A percentile compares a stretch with the other conserved stretches of the same genome.
These are phyloP conservation scores for Blastobotrys apis DNA, from an alignment of 1,139 yeast genomes.

Conservation along the genomic window DNA sequence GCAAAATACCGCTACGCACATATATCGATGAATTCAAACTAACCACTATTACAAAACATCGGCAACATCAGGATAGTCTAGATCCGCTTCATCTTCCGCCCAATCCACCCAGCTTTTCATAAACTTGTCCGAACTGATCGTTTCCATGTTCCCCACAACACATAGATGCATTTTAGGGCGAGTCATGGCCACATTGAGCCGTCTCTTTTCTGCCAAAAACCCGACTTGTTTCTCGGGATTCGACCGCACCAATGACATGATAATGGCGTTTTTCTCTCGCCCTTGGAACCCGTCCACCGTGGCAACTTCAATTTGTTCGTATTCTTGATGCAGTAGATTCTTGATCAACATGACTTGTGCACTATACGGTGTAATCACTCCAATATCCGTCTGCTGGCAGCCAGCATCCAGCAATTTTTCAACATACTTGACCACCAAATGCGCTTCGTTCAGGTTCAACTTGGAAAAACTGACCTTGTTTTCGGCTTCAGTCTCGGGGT, in stretches of 20 bases:
- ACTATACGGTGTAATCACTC: slow-evolving; percentile 82
- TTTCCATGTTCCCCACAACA: slow-evolving; percentile 80
- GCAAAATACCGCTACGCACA: slow-evolving; percentile 25
- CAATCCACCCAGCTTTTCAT: slow-evolving; percentile 65
- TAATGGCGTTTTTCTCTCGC: slow-evolving; percentile 79
- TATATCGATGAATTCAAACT: too few relatives aligned
- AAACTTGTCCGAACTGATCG: slow-evolving; percentile 46
- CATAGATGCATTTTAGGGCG: slow-evolving; percentile 84
- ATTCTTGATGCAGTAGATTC: slow-evolving; percentile 36
- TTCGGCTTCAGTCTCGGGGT: slow-evolving; percentile 48
- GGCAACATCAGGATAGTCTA: slow-evolving; percentile 58
- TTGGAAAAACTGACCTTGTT: slow-evolving; percentile 40
- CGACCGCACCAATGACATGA: slow-evolving; percentile 76
- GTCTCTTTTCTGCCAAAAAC: slow-evolving; percentile 61
- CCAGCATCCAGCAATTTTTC: slow-evolving; percentile 48
- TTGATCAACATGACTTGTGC: slow-evolving; percentile 74
- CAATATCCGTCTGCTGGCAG: slow-evolving; percentile 47
- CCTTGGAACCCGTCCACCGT: slow-evolving; percentile 95
- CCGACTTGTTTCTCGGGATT: slow-evolving; percentile 67
- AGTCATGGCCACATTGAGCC: slow-evolving; percentile 84
- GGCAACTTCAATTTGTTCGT: slow-evolving; percentile 72
- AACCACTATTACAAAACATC: slow-evolving; percentile 20
- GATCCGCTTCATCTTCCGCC: slow-evolving; percentile 64
- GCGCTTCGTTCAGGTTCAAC: slow-evolving; percentile 69
- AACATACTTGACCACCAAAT: slow-evolving; percentile 56